Percentiles rank a stretch among this genome's conserved stretches.
Conservation (phyloP, 2,329 filamentous ascomycete genomes). For the Exophiala viscosa region DNA sequence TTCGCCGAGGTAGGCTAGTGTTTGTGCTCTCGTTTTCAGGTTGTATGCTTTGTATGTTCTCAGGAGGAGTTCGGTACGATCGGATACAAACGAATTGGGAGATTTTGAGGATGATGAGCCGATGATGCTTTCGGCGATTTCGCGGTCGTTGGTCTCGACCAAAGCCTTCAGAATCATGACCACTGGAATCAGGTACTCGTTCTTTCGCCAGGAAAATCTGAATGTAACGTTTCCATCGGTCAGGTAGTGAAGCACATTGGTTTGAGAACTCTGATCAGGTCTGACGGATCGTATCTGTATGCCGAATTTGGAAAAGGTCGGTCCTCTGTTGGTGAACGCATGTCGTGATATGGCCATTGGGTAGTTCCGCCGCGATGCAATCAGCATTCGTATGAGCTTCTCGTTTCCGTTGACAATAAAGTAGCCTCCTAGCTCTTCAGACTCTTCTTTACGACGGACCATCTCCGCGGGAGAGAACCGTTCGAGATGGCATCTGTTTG, state of each 20-base stretch:
- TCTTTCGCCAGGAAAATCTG: conserved; percentile 95
- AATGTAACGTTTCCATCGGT: conserved; percentile 95
- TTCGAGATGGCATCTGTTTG: conserved; percentile 86
- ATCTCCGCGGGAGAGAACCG: conserved; percentile 77
- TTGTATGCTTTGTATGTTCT: conserved; percentile 90
- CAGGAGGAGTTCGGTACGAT: conserved; percentile 86
- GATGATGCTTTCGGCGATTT: conserved; percentile 92
- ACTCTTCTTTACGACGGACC: conserved; percentile 85
- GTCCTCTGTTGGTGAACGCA: conserved; percentile 83
- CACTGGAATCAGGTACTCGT: conserved; percentile 90
- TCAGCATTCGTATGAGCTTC: conserved; percentile 88
- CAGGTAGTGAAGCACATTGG: conserved; percentile 93
- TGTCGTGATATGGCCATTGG: conserved; percentile 90
- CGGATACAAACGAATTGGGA: conserved; percentile 87
- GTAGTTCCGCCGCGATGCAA: conserved; percentile 87
- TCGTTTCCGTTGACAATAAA: conserved; percentile 98
- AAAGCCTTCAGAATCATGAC: conserved; percentile 97
- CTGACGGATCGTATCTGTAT: conserved; percentile 88
- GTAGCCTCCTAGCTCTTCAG: conserved; percentile 93
- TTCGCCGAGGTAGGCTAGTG: conserved; percentile 78
- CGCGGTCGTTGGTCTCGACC: conserved; percentile 90
- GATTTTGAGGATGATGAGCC: conserved; percentile 73
- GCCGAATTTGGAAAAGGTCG: conserved; percentile 82
- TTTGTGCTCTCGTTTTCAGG: conserved; percentile 76
- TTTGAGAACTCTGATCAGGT: conserved; percentile 97